Percentiles rank a stretch among this genome's conserved stretches.
Conservation (phyloP, 306 rosid species). For the Inga oerstediana region DNA sequence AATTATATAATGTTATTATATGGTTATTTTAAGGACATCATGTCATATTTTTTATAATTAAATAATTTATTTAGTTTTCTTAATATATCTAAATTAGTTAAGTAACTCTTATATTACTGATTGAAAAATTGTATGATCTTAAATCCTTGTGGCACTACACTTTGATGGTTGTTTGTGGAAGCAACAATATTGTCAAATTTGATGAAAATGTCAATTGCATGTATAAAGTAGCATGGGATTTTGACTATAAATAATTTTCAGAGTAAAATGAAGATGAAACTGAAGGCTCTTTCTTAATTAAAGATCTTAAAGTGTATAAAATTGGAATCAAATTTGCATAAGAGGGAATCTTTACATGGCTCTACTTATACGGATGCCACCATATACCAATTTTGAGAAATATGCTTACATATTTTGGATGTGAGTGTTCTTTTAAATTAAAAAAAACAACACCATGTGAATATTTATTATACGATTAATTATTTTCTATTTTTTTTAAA, state of each 20-base stretch:
- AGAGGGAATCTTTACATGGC: conserved; percentile 6
- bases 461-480: not conserved
- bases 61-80: no score
- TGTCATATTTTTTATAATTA: no score
- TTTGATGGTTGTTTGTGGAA: not conserved
- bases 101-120: no score
- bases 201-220: conserved; percentile 12
- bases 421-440: not conserved
- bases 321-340: not conserved
- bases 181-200: not conserved
- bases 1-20: no score
- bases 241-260: not conserved
- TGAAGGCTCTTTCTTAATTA: not conserved
- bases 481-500: not conserved
- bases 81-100: no score
- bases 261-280: not conserved
- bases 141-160: not conserved
- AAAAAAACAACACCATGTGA: not conserved
- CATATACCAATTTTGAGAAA: not conserved
- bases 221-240: conserved; percentile 2
- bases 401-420: not conserved
- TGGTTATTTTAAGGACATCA: no score
- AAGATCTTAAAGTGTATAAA: not conserved
- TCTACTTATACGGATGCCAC: not conserved
- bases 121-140: not conserved